These are phyloP conservation scores for Curvularia spicifera DNA, from an alignment of 2,329 filamentous ascomycete genomes.

Conservation along the genomic window DNA sequence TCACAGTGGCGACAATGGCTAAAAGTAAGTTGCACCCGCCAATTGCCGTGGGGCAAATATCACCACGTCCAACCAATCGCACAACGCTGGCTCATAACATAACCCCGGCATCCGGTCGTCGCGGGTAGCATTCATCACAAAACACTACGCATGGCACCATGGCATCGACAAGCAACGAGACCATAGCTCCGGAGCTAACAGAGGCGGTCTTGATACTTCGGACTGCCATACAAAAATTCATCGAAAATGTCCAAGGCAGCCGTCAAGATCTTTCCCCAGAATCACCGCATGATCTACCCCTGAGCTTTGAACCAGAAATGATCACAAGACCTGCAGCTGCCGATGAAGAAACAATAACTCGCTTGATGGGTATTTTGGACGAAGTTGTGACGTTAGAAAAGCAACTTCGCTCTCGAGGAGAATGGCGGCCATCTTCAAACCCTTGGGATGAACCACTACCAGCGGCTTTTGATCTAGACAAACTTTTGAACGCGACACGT, in stretches of 20 bases:
- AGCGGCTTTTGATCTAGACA: constrained; percentile 19
- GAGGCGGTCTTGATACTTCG: constrained; percentile 7
- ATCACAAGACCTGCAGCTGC: not conserved
- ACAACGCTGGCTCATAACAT: not conserved
- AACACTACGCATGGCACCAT: not conserved
- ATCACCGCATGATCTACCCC: not conserved
- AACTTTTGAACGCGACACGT: constrained; percentile 18
- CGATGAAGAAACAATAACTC: not conserved
- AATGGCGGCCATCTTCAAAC: constrained; percentile 15
- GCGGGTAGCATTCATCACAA: not conserved
- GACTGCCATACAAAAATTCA: not conserved
- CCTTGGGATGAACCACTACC: constrained; percentile 1
- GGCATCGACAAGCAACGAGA: not conserved
- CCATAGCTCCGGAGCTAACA: not conserved
- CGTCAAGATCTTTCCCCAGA: not conserved
- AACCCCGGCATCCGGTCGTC: not conserved
- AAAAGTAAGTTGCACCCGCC: not conserved
- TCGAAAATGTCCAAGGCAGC: not conserved
- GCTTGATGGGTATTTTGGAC: not conserved
- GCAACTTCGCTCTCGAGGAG: constrained; percentile 7
- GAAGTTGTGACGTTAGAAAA: constrained; percentile 3
- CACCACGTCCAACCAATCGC: not conserved
- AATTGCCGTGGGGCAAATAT: not conserved
- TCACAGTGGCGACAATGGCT: not conserved
- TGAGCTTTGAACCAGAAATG: not conserved